phyloP scores from a whole-genome alignment of 106 monocot genomes.

The Iris macrosiphon region DNA sequence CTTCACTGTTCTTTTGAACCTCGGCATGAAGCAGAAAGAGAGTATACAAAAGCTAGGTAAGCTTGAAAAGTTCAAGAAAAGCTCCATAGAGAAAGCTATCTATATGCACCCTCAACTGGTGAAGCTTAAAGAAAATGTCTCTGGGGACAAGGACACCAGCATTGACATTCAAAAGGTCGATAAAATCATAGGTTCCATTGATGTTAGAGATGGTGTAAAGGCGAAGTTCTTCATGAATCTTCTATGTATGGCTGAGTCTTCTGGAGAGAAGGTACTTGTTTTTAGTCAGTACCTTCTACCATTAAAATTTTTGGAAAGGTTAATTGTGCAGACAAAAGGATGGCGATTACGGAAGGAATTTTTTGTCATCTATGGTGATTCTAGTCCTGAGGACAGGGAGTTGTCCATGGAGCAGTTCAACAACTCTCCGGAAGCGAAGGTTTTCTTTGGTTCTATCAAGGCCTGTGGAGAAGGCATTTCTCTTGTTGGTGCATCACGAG shows the following conservation, averaged over 20 bases:
- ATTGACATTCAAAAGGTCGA: slow-evolving; percentile 37
- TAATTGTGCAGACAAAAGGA: slow-evolving; percentile 40
- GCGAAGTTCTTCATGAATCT: slow-evolving; percentile 70
- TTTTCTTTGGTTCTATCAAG: slow-evolving; percentile 93
- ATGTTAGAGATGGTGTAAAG: slow-evolving; percentile 76
- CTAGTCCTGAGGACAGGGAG: slow-evolving; percentile 67
- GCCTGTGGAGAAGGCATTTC: slow-evolving; percentile 98
- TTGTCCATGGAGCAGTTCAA: slow-evolving; percentile 80
- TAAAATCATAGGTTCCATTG: slow-evolving; percentile 23
- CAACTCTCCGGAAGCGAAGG: slow-evolving; percentile 66
- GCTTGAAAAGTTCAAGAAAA: slow-evolving; percentile 67
- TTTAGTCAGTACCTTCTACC: slow-evolving; percentile 93
- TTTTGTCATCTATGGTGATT: slow-evolving; percentile 81
- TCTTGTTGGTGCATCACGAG: slow-evolving; percentile 78
- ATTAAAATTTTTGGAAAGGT: slow-evolving; percentile 77
- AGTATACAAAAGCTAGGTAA: slow-evolving; percentile 22
- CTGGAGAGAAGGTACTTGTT: slow-evolving; percentile 69
- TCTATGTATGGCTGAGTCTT: slow-evolving; percentile 47
- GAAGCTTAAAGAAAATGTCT: slow-evolving; percentile 45
- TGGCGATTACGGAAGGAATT: slow-evolving; percentile 80
- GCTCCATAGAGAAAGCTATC: slow-evolving; percentile 51
- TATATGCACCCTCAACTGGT: slow-evolving; percentile 73
- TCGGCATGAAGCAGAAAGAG: slow-evolving; percentile 45
- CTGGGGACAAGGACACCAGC: slow-evolving; percentile 23
- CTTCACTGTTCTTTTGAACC: slow-evolving; percentile 62